Conservation (phyloP, 306 rosid species). For the Hippophae gyantsensis region DNA sequence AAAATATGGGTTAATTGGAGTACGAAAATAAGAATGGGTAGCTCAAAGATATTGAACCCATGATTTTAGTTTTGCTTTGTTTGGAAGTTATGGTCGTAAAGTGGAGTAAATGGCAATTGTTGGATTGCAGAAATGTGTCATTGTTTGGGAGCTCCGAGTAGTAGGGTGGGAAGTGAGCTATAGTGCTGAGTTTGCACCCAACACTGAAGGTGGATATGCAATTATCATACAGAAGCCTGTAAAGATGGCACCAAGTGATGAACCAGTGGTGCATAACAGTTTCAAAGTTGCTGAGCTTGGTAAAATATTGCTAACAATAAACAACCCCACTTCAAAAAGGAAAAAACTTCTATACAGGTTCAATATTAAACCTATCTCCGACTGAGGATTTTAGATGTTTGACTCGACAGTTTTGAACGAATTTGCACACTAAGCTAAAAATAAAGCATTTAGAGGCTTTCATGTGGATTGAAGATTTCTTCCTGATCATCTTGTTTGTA, state of each 20-base stretch:
- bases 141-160: constrained; percentile 93
- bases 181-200: constrained; percentile 77
- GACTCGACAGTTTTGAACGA: not conserved
- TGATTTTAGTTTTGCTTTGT: not conserved
- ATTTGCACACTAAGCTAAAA: constrained; percentile 12
- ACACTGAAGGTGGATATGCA: constrained; percentile 46
- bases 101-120: constrained; percentile 3
- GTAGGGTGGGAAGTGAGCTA: constrained; percentile 96
- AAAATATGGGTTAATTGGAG: too few relatives aligned
- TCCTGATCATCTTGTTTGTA: constrained; percentile 26
- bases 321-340: constrained; percentile 71
- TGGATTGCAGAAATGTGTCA: constrained; percentile 64
- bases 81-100: not conserved
- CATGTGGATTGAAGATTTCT: constrained; percentile 24
- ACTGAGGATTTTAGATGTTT: constrained; percentile 23
- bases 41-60: too few relatives aligned
- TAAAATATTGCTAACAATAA: constrained; percentile 60
- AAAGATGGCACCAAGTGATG: constrained; percentile 62
- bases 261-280: constrained; percentile 58
- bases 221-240: constrained; percentile 62
- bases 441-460: constrained; percentile 25
- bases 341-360: constrained; percentile 93
- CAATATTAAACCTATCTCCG: constrained; percentile 57
- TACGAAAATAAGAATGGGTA: too few relatives aligned
- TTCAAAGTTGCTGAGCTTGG: constrained; percentile 82